These are phyloP conservation scores for Penicillium sp. DNA, from an alignment of 2,329 filamentous ascomycete species.

Conservation along the genomic window DNA sequence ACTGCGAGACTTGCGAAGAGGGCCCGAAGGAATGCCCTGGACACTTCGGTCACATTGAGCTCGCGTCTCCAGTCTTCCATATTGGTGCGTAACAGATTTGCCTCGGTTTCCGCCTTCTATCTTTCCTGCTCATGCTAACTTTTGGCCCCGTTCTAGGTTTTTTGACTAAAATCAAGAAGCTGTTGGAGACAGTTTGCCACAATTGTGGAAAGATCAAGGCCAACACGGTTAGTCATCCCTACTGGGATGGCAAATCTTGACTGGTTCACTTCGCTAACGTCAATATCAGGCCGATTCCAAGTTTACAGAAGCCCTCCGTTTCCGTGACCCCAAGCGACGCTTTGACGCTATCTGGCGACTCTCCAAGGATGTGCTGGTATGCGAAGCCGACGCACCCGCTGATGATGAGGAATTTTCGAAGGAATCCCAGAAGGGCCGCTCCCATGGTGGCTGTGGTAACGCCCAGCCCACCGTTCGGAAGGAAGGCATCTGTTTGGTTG, in stretches of 20 bases:
- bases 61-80: conserved; percentile 92
- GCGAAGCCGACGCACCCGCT: conserved; percentile 65
- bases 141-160: conserved; percentile 55
- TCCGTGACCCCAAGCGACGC: conserved; percentile 84
- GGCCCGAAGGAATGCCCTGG: conserved; percentile 92
- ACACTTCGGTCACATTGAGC: conserved; percentile 97
- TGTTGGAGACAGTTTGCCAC: conserved; percentile 96
- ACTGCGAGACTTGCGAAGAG: conserved; percentile 93
- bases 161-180: conserved; percentile 98
- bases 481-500: conserved; percentile 73
- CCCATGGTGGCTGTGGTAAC: conserved; percentile 90
- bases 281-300: conserved; percentile 65
- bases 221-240: conserved; percentile 86
- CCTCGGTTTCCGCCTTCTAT: conserved; percentile 3
- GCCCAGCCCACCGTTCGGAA: conserved; percentile 78
- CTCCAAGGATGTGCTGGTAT: conserved; percentile 79
- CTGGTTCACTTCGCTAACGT: conserved; percentile 43
- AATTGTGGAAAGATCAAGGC: conserved; percentile 96
- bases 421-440: conserved; percentile 48
- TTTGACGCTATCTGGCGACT: conserved; percentile 88
- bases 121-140: conserved; percentile 21
- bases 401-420: conserved; percentile 63
- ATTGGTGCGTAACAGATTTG: conserved; percentile 43
- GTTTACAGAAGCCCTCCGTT: conserved; percentile 69
- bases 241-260: conserved; percentile 48